Evolutionary conservation across 768 basidiomycete genomes (phyloP).

Genomic region (Leccinum variicolor): DNA sequence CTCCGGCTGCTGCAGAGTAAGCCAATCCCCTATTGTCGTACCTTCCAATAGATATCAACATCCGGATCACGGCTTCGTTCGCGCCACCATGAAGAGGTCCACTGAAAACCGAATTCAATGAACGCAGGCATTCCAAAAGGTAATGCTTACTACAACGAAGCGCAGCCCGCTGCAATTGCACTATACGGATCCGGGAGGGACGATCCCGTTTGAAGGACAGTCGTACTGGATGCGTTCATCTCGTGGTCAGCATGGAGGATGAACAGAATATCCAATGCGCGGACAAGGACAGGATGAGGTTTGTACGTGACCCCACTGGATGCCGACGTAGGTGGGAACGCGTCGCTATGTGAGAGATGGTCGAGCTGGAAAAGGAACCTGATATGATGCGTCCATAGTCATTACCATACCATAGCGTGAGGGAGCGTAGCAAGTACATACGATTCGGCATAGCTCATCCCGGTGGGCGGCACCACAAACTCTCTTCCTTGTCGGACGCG

Average conservation of each 20-base stretch:
- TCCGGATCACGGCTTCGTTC: constrained; percentile 92
- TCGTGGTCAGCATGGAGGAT: constrained; percentile 90
- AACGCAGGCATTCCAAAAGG: background rate
- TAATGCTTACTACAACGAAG: constrained; percentile 72
- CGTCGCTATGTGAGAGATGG: constrained; percentile 47
- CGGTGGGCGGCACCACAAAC: constrained; percentile 81
- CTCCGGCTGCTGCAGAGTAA: background rate
- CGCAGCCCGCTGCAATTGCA: constrained; percentile 85
- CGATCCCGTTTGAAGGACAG: constrained; percentile 83
- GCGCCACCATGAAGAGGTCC: constrained; percentile 62
- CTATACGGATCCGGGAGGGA: constrained; percentile 91
- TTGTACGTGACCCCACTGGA: constrained; percentile 58
- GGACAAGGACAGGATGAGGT: constrained; percentile 83
- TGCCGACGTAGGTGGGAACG: constrained; percentile 23
- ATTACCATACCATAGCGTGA: background rate
- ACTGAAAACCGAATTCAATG: constrained; percentile 3
- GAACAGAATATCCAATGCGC: constrained; percentile 86
- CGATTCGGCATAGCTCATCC: constrained; percentile 83
- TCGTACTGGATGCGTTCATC: constrained; percentile 81
- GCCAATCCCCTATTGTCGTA: constrained; percentile 31
- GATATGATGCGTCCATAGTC: background rate
- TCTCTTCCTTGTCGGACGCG: constrained; percentile 87
- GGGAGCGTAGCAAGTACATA: constrained; percentile 24
- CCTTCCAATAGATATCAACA: constrained; percentile 87
- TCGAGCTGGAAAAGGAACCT: constrained; percentile 93